Evolutionary conservation across 768 basidiomycete species (phyloP), one percentile per base, ranked within the genome.

Genomic region (Cystobasidium tubakii): DNA sequence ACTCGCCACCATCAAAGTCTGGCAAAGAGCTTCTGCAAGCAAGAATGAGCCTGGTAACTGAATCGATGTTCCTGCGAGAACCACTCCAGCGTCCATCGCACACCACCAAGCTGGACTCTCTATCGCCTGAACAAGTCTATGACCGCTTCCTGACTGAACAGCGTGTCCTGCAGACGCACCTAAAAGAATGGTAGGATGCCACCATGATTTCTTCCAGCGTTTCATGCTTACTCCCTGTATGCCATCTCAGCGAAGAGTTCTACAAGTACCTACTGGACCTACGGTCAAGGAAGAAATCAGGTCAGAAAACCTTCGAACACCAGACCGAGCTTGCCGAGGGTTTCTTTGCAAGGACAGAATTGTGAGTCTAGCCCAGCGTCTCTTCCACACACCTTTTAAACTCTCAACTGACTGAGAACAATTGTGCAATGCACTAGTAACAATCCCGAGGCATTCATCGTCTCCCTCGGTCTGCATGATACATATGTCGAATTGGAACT

Each of bases 101-200:
- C 36, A 6, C 44, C 12, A 27, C 7, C 69, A 55, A 39, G 42
- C 50, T 55, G 54, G 69, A 71, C 42, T n/a, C 33, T 2, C 50
- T 71, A 19, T n/a, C 50, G 34, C 29, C 36, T 17, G 53, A 55
- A 27, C 25, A 29, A 31, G 69, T 44, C 9, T 55, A 54, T 10
- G 25, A 33, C 2, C 69, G 69, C 27, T 71, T 71, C 55, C 29
- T 23, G 33, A 9, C 62, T 6, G 69, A 71, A 31, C 50, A 39
- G 54, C 54, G 33, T 36, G 34, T 62, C 36, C 69, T 71, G 31
- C 50, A 71, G 69, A 53, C 23, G n/a, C 69, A 71, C 17, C 69
- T 71, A 17, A 60, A 39, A 42, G 69, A 71, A 36, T 71, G 69
- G 69, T 71, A 34, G n/a, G 69, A n/a, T 36, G 33, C 65, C 12